phyloP scores from a whole-genome alignment of 1,284 basidiomycete genomes.

The Trichosporon faecale region DNA sequence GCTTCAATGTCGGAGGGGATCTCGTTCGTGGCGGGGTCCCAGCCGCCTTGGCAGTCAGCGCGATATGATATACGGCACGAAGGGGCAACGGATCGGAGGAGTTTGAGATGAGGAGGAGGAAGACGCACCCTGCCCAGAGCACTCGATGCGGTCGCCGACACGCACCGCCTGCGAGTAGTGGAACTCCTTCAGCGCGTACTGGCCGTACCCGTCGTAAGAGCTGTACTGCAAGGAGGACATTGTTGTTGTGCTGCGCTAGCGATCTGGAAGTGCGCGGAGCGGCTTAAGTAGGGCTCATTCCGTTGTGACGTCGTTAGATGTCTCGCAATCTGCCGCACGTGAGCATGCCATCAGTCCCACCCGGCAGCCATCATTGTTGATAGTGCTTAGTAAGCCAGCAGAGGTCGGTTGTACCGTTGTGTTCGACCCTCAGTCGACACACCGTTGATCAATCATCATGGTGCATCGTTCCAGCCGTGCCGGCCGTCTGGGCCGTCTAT shows the following conservation, averaged over 20 bases:
- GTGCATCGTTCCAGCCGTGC: too few relatives aligned
- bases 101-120: neutral
- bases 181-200: neutral
- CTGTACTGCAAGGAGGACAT: constrained; percentile 15
- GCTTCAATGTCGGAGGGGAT: constrained; percentile 24
- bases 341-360: too few relatives aligned
- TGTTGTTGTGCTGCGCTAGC: constrained; percentile 28
- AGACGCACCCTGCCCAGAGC: constrained; percentile 32
- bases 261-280: too few relatives aligned
- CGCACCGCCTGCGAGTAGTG: constrained; percentile 32
- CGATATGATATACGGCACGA: neutral
- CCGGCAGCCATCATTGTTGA: too few relatives aligned
- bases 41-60: constrained; percentile 24
- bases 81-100: too few relatives aligned
- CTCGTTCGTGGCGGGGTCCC: constrained; percentile 26
- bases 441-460: too few relatives aligned
- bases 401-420: too few relatives aligned
- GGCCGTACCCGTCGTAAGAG: constrained; percentile 15
- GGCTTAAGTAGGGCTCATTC: neutral
- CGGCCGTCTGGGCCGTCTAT: too few relatives aligned
- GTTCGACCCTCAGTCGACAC: too few relatives aligned
- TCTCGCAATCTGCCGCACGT: too few relatives aligned
- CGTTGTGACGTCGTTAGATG: neutral
- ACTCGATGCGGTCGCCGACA: constrained; percentile 32
- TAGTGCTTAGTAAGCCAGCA: too few relatives aligned